Base-by-base conservation (phyloP, 257 asterid species). In the Gardenia jasminoides region DNA sequence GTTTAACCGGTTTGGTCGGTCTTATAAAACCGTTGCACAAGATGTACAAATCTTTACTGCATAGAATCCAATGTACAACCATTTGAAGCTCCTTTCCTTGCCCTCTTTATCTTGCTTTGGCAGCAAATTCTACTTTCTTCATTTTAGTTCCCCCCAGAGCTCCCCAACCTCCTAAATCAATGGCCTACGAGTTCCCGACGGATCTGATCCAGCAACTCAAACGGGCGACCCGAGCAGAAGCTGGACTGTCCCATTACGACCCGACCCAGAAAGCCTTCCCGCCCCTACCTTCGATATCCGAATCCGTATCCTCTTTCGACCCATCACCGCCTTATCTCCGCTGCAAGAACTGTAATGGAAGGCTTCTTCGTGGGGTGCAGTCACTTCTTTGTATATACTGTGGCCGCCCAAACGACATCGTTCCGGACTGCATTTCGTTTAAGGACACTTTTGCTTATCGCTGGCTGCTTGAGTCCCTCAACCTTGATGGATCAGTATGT, bases 401-500 rank as follows among this genome's bases (percentile, higher is more conserved):
- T 76, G 97, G 97, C 71, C 81, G 88, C 73, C 81, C 74, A 52
- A 84, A 82, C 77, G 92, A 88, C 64, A 86, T 77, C 75, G 86
- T 62, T 61, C 93, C 90, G 3, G 92, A 85, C 22, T 92, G 94
- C 36, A 87, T 94, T 70, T 77, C 81, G 74, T 94, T 91, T 75
- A 86, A 84, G 46, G 89, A 92, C 76, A 90, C 93, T 76, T 46
- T 87, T 76, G 97, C 91, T 43, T 92, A 90, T 69, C 87, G 79
- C 76, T 91, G 96, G 93, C 66, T 94, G 85, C 93, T 94, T 72
- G 91, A 83, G 52, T 89, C 92, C 24, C 98, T 94, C 74, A 82
- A 77, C 33, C 93, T 94, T 76, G 93, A 91, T 90, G 98, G 98
- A 90, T 94, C 98, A 90, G 99, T 94, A 84, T 62, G 93, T n/a